These are phyloP conservation scores for Turritis glabra DNA, from an alignment of 345 rosid species.

Conservation along the genomic window DNA sequence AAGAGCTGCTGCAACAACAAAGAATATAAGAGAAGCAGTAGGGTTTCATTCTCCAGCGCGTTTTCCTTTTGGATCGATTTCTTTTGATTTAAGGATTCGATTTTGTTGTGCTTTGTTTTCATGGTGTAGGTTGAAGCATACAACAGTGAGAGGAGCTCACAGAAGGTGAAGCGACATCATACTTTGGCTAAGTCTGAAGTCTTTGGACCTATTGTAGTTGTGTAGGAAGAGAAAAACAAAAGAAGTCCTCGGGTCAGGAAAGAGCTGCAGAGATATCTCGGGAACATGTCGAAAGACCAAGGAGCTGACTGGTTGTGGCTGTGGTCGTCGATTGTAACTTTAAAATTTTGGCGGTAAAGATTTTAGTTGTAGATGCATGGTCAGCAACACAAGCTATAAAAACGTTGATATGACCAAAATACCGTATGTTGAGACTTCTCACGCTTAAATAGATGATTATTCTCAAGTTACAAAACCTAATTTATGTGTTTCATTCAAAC, in stretches of 20 bases:
- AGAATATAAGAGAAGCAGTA: slow-evolving; percentile 35
- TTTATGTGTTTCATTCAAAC: background rate
- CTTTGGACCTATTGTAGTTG: slow-evolving; percentile 31
- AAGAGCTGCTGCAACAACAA: slow-evolving; percentile 43
- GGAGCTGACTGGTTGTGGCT: background rate
- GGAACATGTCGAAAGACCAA: slow-evolving; percentile 31
- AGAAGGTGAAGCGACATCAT: slow-evolving; percentile 76
- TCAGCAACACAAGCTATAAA: background rate
- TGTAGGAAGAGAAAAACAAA: slow-evolving; percentile 11
- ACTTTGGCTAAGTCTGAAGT: slow-evolving; percentile 13
- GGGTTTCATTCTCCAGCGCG: background rate
- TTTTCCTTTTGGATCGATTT: background rate
- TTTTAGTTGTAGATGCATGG: background rate
- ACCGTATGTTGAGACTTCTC: background rate
- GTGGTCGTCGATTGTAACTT: background rate
- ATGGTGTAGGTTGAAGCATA: slow-evolving; percentile 51
- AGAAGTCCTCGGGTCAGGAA: slow-evolving; percentile 3
- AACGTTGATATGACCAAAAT: slow-evolving; percentile 21
- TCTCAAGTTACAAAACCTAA: background rate
- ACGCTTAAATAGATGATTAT: background rate
- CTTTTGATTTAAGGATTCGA: background rate
- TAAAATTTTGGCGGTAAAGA: background rate
- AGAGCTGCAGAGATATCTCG: slow-evolving; percentile 11
- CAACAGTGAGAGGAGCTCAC: slow-evolving; percentile 61
- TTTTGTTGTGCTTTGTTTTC: slow-evolving; percentile 15